phyloP scores from a whole-genome alignment of 306 rosid species.

The Corylus heterophylla region DNA sequence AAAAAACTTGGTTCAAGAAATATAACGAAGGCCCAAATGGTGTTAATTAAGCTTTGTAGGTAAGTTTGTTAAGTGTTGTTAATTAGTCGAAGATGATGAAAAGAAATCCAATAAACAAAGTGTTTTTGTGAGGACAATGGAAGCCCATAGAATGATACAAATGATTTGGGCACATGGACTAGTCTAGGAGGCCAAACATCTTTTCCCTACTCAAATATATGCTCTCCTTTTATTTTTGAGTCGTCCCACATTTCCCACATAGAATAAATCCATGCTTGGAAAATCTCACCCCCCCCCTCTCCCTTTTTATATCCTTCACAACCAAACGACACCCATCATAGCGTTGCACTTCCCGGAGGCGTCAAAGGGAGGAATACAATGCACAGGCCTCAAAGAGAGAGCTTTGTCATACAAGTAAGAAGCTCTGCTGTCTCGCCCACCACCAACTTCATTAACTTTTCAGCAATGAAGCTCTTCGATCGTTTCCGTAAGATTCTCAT shows the following conservation, averaged over 20 bases:
- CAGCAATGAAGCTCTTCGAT: constrained; percentile 63
- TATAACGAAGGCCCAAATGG: neutral
- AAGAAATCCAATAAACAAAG: constrained; percentile 16
- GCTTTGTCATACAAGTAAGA: constrained; percentile 44
- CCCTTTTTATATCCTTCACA: constrained; percentile 27
- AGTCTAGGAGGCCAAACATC: constrained; percentile 28
- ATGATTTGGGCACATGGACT: constrained; percentile 68
- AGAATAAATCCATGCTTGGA: constrained; percentile 37
- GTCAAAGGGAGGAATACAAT: constrained; percentile 48
- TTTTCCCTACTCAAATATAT: constrained; percentile 4
- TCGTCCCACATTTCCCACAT: constrained; percentile 11
- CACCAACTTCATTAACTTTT: constrained; percentile 33
- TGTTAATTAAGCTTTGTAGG: constrained; percentile 1
- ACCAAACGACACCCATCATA: constrained; percentile 65
- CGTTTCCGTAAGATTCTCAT: constrained; percentile 63
- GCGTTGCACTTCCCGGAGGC: constrained; percentile 70
- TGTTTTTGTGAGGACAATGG: constrained; percentile 40
- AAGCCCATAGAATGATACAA: constrained; percentile 35
- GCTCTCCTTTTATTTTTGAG: neutral
- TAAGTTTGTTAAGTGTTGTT: neutral
- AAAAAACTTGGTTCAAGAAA: neutral
- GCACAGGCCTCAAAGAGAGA: constrained; percentile 33
- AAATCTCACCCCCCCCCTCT: constrained; percentile 35
- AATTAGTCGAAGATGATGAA: constrained; percentile 11
- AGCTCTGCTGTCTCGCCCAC: constrained; percentile 2